Evolutionary conservation across 2,329 filamentous ascomycete species (phyloP), one percentile per base, ranked within the genome.

Genomic region (Beauveria varroae): DNA sequence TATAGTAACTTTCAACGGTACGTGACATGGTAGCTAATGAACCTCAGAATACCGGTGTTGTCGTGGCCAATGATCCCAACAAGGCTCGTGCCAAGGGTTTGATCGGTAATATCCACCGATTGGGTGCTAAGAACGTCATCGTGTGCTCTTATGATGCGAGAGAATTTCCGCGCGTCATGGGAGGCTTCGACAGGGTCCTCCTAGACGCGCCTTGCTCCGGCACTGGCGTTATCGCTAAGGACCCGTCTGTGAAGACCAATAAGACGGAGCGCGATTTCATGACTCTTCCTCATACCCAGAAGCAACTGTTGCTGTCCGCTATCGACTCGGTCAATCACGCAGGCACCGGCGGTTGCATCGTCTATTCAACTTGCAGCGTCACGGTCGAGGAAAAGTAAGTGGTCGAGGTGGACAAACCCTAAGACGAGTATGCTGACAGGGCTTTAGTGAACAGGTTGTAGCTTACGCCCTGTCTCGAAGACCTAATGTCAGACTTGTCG

Each of bases 181-280:
- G 93, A 63, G 95, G 95, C 14, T 99, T 99, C 65, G 95, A 99
- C 74, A 86, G 95, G 65, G 91, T 99, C 6, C 79, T 98, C 51
- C 89, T 98, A 62, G 93, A 99, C 77, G 93, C 92, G 1, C 95
- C 95, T 5, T 98, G 95, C 78, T 96, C 93, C 3, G 93, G 95
- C 67, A 99, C 95, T 1, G 95, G 95, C 69, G 95, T 99, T 71
- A 99, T 99, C 67, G 89, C 92, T 65, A 99, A 99, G 79, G 95
- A 99, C 75, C 86, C 93, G 37, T 91, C 89, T 66, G 92, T 99
- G 68, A 99, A 99, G 83, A 98, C 93, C 26, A 98, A 97, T 81
- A 98, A 98, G 81, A 96, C 90, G 12, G 91, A 96, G 72, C 88
- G 88, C 66, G 95, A 99, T 75, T 99, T 99, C 79, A 85, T 97